Conservation (phyloP, 257 asterid species). For the Solanum peruvianum region DNA sequence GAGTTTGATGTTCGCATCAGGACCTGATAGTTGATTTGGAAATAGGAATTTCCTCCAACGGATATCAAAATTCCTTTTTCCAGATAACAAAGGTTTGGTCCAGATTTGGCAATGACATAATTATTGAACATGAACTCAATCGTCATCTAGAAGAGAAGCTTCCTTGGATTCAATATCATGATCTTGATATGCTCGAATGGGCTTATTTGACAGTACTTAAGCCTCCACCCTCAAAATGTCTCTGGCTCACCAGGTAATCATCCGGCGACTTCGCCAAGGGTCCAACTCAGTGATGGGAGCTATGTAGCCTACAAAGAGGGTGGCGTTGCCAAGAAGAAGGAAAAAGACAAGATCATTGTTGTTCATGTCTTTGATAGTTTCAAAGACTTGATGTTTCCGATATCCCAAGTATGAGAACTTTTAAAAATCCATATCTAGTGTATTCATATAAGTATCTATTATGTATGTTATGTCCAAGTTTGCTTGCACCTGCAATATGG, state of each 20-base stretch:
- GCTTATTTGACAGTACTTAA: constrained; percentile 40
- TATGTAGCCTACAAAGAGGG: constrained; percentile 64
- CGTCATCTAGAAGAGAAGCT: constrained; percentile 34
- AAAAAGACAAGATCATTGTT: constrained; percentile 43
- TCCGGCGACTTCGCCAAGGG: constrained; percentile 50
- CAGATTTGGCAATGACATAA: constrained; percentile 70
- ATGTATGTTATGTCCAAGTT: neutral
- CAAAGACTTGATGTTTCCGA: constrained; percentile 40
- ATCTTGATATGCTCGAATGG: constrained; percentile 31
- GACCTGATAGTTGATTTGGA: constrained; percentile 32
- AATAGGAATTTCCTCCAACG: constrained; percentile 50
- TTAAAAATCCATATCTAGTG: neutral
- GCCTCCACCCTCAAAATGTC: constrained; percentile 46
- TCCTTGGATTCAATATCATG: constrained; percentile 68
- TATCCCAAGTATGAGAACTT: constrained; percentile 35
- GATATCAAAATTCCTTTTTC: constrained; percentile 48
- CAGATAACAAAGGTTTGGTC: constrained; percentile 44
- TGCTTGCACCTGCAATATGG: neutral
- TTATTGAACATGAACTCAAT: constrained; percentile 30
- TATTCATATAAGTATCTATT: neutral
- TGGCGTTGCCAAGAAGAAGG: constrained; percentile 52
- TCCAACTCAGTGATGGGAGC: constrained; percentile 59
- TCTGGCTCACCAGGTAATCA: constrained; percentile 74
- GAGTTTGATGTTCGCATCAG: constrained; percentile 37
- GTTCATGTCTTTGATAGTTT: constrained; percentile 62